phyloP scores from a whole-genome alignment of 2,329 filamentous ascomycete genomes.

The Diaporthe destruens region DNA sequence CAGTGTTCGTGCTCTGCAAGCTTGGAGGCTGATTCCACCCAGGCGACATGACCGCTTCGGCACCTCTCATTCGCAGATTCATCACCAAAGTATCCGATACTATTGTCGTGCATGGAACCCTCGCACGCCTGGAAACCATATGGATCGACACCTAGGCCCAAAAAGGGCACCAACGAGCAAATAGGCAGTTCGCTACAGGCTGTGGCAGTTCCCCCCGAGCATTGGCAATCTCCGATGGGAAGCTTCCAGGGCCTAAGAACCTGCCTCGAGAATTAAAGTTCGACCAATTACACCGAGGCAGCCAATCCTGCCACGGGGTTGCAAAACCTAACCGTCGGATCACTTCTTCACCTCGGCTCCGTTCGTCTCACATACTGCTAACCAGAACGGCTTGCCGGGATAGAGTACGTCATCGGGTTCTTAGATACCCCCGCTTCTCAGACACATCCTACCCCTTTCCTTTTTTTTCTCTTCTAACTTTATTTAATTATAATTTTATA shows the following conservation, averaged over 20 bases:
- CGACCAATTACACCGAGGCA: background rate
- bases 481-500: no score
- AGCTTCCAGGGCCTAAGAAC: background rate
- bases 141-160: conserved; percentile 7
- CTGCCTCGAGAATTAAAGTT: conserved; percentile 5
- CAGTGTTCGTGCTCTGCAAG: background rate
- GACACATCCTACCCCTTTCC: no score
- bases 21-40: conserved; percentile 13
- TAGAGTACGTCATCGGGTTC: no score
- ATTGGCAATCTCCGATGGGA: conserved; percentile 13
- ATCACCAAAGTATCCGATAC: background rate
- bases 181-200: background rate
- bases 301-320: background rate
- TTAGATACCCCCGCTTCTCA: no score
- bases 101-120: conserved; percentile 22
- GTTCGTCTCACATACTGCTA: conserved; percentile 1
- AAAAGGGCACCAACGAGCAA: background rate
- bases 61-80: background rate
- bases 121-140: conserved; percentile 6
- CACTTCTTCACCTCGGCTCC: background rate
- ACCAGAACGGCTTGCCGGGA: background rate
- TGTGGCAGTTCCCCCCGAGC: background rate
- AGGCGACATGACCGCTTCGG: background rate
- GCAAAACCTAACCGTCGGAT: background rate
- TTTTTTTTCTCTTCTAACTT: no score